Percentiles rank a stretch among this genome's conserved stretches.
Conservation (phyloP, 495 filamentous ascomycete genomes). For the Neurospora sublineolata region DNA sequence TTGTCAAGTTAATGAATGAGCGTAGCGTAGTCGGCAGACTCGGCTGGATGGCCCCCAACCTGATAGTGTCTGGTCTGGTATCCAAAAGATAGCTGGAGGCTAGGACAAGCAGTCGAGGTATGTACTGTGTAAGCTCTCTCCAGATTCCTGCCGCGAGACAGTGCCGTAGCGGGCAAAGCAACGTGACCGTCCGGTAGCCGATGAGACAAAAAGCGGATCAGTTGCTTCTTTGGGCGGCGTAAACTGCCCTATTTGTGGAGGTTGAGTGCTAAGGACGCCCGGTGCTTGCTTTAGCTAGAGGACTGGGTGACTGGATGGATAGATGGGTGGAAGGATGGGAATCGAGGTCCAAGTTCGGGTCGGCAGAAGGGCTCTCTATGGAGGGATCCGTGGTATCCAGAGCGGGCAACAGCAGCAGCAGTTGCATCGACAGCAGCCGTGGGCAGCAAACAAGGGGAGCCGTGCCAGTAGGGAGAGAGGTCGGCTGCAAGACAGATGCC, state of each 20-base stretch:
- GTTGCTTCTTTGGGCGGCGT: background rate
- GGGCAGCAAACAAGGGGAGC: constrained; percentile 21
- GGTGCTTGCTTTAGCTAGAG: background rate
- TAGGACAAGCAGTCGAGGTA: background rate
- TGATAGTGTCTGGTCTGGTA: background rate
- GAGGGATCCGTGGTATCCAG: constrained; percentile 4
- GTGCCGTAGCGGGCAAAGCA: background rate
- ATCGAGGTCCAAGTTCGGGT: constrained; percentile 3
- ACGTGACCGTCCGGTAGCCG: background rate
- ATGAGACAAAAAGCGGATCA: background rate
- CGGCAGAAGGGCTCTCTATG: constrained; percentile 1
- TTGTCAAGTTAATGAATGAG: background rate
- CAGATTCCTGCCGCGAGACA: background rate
- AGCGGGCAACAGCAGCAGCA: constrained; percentile 11
- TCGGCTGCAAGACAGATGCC: constrained; percentile 23
- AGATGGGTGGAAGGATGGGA: background rate
- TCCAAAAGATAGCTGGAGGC: background rate
- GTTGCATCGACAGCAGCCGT: constrained; percentile 4
- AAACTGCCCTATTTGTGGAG: constrained; percentile 4
- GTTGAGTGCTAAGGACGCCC: constrained; percentile 6
- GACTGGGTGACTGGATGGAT: background rate
- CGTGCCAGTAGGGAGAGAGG: constrained; percentile 17
- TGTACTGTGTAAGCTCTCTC: background rate
- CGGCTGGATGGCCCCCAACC: background rate
- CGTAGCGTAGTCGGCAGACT: background rate